Conservation (phyloP, 208 protist genomes). For the Leishmania gerbilli region DNA sequence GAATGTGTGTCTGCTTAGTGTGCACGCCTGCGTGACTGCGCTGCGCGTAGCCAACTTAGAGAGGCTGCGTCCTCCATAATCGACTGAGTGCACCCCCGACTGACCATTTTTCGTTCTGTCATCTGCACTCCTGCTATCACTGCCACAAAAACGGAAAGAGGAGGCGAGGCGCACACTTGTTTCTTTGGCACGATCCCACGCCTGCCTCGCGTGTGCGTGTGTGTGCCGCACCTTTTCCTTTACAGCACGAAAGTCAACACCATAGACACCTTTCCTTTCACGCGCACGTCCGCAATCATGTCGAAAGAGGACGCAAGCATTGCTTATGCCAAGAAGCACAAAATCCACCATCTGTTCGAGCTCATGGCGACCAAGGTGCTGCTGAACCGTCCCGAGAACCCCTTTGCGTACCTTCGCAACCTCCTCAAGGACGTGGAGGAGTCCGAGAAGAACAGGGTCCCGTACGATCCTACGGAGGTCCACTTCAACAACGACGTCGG, state of each 20-base stretch:
- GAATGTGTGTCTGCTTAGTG: background rate
- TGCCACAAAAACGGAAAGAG: background rate
- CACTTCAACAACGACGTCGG: conserved; percentile 35
- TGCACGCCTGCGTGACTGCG: background rate
- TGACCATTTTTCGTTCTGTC: background rate
- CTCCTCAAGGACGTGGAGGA: conserved; percentile 77
- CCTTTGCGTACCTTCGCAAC: conserved; percentile 81
- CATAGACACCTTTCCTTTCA: background rate
- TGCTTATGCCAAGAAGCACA: conserved; percentile 85
- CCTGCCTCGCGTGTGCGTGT: background rate
- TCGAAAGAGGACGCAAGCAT: conserved; percentile 77
- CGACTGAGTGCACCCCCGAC: background rate
- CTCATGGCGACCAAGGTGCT: conserved; percentile 87
- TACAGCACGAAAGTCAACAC: background rate
- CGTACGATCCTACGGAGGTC: conserved; percentile 84
- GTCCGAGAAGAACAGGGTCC: conserved; percentile 68
- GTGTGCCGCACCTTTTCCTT: background rate
- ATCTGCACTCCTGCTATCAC: background rate
- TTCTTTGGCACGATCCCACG: background rate
- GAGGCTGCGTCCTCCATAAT: background rate
- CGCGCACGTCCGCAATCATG: conserved; percentile 15
- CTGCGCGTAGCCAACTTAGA: background rate
- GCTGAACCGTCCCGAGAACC: conserved; percentile 85
- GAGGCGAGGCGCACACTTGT: background rate
- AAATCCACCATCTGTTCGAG: conserved; percentile 93